Evolutionary conservation across 139 green algal genomes (phyloP), one percentile per base, ranked within the genome.

Genomic region (Tetradesmus lagerheimii): DNA sequence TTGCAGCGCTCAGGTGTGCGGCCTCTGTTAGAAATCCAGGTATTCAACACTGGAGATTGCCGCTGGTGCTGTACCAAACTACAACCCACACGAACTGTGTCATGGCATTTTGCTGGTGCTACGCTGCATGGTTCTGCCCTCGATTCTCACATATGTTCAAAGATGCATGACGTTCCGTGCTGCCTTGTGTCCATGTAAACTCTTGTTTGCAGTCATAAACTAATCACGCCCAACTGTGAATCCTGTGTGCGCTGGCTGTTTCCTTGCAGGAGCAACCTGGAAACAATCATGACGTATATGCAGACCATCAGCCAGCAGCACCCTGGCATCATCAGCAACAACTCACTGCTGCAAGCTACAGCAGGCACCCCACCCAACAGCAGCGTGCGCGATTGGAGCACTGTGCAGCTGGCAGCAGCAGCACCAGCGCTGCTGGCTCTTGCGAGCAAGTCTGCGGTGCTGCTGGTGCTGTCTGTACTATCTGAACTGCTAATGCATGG

Each of bases 391-490:
- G 57, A 53, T 53, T 41, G 80, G 41, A n/a, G n/a, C 75, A 14
- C 31, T 34, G n/a, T 4, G 5, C 29, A 41, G 35, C 41, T 66
- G 25, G 25, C 84, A 66, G 64, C 84, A 82, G 84, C 66, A 31
- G 84, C 41, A 20, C 47, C 66, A 16, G 29, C 31, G 39, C 84
- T 83, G 67, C 41, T 83, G 66, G 25, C 16, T 8, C 41, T 89
- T 18, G 27, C 62, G 29, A 45, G 23, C 27, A 89, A 89, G 66
- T 35, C 84, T 35, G 37, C 84, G 16, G 66, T 89, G 66, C 16
- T 89, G 84, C 27, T 89, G 84, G 66, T 89, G 38, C 9, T 89
- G 1, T 34, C 27, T 25, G 66, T 67, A 18, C 84, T 89, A 25
- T 23, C 84, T 23, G 84, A 71, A 1, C 66, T 89, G 64, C 29